A percentile compares a stretch with the other conserved stretches of the same genome.
Conservation (phyloP, 2,329 filamentous ascomycete species). For the Aspergillus chevalieri region DNA sequence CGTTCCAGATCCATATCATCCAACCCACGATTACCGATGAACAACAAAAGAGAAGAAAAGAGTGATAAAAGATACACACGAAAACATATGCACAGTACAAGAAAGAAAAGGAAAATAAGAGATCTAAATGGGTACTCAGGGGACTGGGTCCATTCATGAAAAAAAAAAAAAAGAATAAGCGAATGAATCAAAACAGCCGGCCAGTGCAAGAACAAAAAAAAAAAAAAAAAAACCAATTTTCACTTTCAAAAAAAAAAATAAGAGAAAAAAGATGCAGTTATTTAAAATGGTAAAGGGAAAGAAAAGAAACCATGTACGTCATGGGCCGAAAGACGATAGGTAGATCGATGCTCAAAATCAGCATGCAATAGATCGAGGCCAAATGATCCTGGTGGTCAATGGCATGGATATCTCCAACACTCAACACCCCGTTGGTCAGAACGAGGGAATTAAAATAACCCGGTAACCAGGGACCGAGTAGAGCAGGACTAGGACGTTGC, state of each 20-base stretch:
- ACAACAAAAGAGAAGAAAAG: not conserved
- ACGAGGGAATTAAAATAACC: slow-evolving; percentile 7
- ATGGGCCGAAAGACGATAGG: slow-evolving; percentile 5
- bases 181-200: not conserved
- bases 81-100: slow-evolving; percentile 3
- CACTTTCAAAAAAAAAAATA: slow-evolving; percentile 22
- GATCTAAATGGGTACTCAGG: no score
- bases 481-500: slow-evolving; percentile 7
- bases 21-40: slow-evolving; percentile 1
- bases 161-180: not conserved
- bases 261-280: slow-evolving; percentile 21
- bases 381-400: slow-evolving; percentile 7
- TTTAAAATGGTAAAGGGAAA: slow-evolving; percentile 19
- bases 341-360: slow-evolving; percentile 12
- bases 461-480: slow-evolving; percentile 7
- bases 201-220: not conserved
- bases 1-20: slow-evolving; percentile 3
- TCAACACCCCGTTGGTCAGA: slow-evolving; percentile 6
- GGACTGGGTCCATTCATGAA: no score
- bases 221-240: slow-evolving; percentile 7
- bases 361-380: slow-evolving; percentile 16
- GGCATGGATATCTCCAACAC: slow-evolving; percentile 7
- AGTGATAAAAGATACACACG: slow-evolving; percentile 1
- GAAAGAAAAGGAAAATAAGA: slow-evolving; percentile 1
- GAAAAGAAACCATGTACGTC: slow-evolving; percentile 11